phyloP scores from a whole-genome alignment of 345 rosid genomes.

The Eucalyptus camaldulensis region DNA sequence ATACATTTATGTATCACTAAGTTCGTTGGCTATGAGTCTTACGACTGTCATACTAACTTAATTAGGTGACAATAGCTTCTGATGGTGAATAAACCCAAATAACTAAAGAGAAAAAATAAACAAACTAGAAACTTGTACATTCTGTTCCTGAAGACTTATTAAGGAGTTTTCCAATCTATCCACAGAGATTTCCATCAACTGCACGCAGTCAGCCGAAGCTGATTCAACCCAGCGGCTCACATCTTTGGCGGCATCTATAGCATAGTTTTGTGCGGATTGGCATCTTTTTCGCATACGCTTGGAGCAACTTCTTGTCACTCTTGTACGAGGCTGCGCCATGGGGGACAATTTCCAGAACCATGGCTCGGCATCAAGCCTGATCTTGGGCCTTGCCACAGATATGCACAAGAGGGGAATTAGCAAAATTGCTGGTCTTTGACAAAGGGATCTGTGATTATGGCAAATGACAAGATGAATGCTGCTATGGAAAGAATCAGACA shows the following conservation, averaged over 20 bases:
- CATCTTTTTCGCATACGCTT: conserved; percentile 17
- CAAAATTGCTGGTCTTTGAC: not conserved
- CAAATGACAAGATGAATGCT: conserved; percentile 18
- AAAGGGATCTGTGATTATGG: conserved; percentile 7
- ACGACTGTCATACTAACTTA: too few relatives aligned
- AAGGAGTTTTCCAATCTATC: not conserved
- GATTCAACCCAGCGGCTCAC: conserved; percentile 5
- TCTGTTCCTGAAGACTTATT: too few relatives aligned
- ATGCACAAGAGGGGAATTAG: not conserved
- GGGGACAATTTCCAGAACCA: conserved; percentile 18
- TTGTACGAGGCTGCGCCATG: not conserved
- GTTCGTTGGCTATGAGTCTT: too few relatives aligned
- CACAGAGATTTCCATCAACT: conserved; percentile 45
- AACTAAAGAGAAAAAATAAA: too few relatives aligned
- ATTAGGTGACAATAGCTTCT: too few relatives aligned
- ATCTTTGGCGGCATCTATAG: not conserved
- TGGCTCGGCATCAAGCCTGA: conserved; percentile 22
- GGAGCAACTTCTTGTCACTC: conserved; percentile 16
- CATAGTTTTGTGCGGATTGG: not conserved
- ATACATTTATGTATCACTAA: not conserved
- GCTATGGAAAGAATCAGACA: conserved; percentile 19
- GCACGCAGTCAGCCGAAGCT: conserved; percentile 27
- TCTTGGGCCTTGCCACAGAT: conserved; percentile 26
- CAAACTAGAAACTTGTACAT: too few relatives aligned
- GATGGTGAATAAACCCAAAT: too few relatives aligned